phyloP scores from a whole-genome alignment of 2,329 filamentous ascomycete species.

The Claviceps cyperi region DNA sequence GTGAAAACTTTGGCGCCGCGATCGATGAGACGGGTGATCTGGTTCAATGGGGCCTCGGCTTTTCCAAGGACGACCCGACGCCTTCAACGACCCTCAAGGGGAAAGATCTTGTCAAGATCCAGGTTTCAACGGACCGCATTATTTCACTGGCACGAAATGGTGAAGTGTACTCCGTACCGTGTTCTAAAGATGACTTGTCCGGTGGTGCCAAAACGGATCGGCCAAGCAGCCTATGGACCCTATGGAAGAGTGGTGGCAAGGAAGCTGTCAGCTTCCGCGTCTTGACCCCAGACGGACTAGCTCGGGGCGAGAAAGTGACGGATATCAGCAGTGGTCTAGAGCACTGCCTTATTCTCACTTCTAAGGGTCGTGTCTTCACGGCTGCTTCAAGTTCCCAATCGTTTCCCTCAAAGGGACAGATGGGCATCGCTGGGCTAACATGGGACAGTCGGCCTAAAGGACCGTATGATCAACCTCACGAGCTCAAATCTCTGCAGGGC shows the following conservation, averaged over 20 bases:
- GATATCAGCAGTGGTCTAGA: conserved; percentile 68
- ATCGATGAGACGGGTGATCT: conserved; percentile 79
- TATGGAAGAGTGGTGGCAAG: conserved; percentile 38
- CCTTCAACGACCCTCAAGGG: conserved; percentile 64
- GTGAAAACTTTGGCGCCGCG: conserved; percentile 68
- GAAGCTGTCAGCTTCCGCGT: conserved; percentile 53
- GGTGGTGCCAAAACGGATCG: conserved; percentile 48
- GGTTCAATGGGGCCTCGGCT: conserved; percentile 79
- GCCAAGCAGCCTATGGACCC: conserved; percentile 48
- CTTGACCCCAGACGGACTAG: conserved; percentile 49
- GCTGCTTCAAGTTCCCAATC: conserved; percentile 66
- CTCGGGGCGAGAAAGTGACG: conserved; percentile 56
- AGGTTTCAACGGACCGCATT: conserved; percentile 69
- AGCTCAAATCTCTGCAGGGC: conserved; percentile 56
- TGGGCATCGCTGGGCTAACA: conserved; percentile 70
- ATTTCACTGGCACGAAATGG: conserved; percentile 64
- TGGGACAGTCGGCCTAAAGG: conserved; percentile 67
- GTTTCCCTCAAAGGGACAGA: conserved; percentile 72
- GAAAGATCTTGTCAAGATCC: conserved; percentile 64
- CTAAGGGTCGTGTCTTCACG: conserved; percentile 72
- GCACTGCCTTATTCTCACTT: conserved; percentile 76
- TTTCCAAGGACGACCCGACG: conserved; percentile 45
- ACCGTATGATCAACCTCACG: conserved; percentile 68
- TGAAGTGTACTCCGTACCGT: conserved; percentile 71
- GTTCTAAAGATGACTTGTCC: conserved; percentile 56